Percentiles rank a stretch among this genome's conserved stretches.
Evolutionary conservation across 2,329 filamentous ascomycete species (phyloP).

Genomic region (Cadophora sp.): DNA sequence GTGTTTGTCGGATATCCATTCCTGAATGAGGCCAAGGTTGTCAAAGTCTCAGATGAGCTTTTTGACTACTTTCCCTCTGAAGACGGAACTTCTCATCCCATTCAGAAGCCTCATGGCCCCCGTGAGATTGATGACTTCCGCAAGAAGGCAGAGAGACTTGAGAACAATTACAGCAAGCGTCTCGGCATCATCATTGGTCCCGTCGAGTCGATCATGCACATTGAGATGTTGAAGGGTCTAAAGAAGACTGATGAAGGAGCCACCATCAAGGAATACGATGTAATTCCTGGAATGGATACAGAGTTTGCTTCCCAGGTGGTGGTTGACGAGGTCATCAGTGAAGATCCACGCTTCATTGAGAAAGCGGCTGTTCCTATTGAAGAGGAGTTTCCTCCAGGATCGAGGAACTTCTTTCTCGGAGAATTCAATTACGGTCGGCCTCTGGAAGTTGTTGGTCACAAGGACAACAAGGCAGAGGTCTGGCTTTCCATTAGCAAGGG

Average conservation of each 20-base stretch:
- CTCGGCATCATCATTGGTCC: conserved; percentile 86
- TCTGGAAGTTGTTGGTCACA: conserved; percentile 79
- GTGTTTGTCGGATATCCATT: conserved; percentile 96
- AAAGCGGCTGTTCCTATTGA: conserved; percentile 85
- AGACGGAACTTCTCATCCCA: conserved; percentile 65
- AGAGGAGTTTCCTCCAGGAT: conserved; percentile 86
- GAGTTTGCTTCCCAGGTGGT: conserved; percentile 92
- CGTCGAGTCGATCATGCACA: conserved; percentile 88
- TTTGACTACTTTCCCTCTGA: conserved; percentile 83
- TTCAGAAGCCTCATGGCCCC: conserved; percentile 73
- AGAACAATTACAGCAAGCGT: conserved; percentile 87
- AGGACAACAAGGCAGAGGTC: conserved; percentile 77
- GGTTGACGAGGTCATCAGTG: conserved; percentile 88
- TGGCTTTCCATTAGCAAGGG: conserved; percentile 75
- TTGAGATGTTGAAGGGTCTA: conserved; percentile 92
- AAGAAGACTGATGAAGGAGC: conserved; percentile 90
- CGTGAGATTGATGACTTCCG: conserved; percentile 83
- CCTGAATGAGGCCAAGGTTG: conserved; percentile 89
- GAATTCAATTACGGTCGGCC: conserved; percentile 93
- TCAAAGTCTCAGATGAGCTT: conserved; percentile 88
- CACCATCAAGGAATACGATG: conserved; percentile 89
- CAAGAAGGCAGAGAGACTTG: conserved; percentile 83
- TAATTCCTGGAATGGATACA: conserved; percentile 83
- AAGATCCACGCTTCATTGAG: conserved; percentile 93
- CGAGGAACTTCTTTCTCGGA: conserved; percentile 90